Conservation (phyloP, 371 early-diverging fungal genomes). For the Blakeslea trispora region DNA sequence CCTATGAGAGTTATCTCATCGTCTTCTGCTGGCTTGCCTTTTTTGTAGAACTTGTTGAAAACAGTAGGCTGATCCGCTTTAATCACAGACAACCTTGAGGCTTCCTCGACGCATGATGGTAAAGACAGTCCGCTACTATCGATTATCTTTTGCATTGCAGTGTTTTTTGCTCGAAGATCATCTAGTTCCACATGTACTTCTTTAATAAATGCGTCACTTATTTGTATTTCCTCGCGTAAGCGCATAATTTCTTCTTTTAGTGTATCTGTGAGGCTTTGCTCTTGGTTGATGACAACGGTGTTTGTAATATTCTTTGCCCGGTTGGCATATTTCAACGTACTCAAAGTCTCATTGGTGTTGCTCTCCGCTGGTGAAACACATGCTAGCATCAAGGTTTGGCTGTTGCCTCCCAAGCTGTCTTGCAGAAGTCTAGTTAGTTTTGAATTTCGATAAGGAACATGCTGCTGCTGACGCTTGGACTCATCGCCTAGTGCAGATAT, state of each 20-base stretch:
- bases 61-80: background rate
- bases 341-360: slow-evolving; percentile 83
- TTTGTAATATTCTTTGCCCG: slow-evolving; percentile 85
- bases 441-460: slow-evolving; percentile 95
- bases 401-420: slow-evolving; percentile 74
- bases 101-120: background rate
- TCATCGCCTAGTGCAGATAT: slow-evolving; percentile 95
- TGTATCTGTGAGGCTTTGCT: slow-evolving; percentile 12
- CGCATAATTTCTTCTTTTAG: slow-evolving; percentile 20
- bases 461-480: slow-evolving; percentile 64
- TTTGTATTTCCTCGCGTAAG: slow-evolving; percentile 12
- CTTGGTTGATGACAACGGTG: slow-evolving; percentile 52
- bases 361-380: slow-evolving; percentile 76
- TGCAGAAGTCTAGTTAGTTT: slow-evolving; percentile 67
- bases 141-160: slow-evolving; percentile 1
- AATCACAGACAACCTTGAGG: too few relatives aligned
- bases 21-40: background rate
- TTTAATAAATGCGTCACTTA: slow-evolving; percentile 27
- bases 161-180: slow-evolving; percentile 13
- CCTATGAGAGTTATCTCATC: slow-evolving; percentile 17
- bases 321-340: slow-evolving; percentile 88
- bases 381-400: slow-evolving; percentile 87
- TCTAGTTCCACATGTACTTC: slow-evolving; percentile 27
- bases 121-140: slow-evolving; percentile 2
- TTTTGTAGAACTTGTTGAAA: background rate